Evolutionary conservation across 441 rosid species (phyloP).

Genomic region (Adansonia gregorii): DNA sequence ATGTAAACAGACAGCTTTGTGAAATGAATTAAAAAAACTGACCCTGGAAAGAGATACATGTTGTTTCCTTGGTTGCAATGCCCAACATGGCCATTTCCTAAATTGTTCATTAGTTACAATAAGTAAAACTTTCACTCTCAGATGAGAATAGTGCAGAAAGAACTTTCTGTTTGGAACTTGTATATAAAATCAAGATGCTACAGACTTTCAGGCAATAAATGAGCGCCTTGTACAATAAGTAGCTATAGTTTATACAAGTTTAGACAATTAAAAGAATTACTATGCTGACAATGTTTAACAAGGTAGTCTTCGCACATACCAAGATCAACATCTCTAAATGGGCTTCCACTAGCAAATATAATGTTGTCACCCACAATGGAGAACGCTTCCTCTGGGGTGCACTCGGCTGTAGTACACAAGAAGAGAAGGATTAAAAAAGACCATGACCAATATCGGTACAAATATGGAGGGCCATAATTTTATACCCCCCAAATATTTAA

Average conservation of each 20-base stretch:
- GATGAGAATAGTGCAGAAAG: not conserved
- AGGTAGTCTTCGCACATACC: constrained; percentile 53
- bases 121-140: constrained; percentile 23
- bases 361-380: constrained; percentile 88
- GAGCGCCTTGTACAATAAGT: constrained; percentile 1
- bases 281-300: constrained; percentile 21
- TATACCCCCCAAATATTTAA: constrained; percentile 12
- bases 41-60: constrained; percentile 99
- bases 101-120: constrained; percentile 30
- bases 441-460: constrained; percentile 18
- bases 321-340: constrained; percentile 83
- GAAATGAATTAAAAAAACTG: constrained; percentile 35
- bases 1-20: constrained; percentile 13
- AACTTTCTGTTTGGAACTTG: constrained; percentile 16
- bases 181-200: constrained; percentile 22
- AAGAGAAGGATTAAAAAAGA: not conserved
- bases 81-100: constrained; percentile 81
- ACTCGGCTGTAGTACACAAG: constrained; percentile 67
- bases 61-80: constrained; percentile 99
- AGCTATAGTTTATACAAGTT: not conserved
- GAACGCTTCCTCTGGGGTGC: constrained; percentile 96
- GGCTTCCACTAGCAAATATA: constrained; percentile 98
- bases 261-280: constrained; percentile 9
- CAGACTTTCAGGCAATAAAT: not conserved
- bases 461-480: not conserved